Evolutionary conservation across 2,329 filamentous ascomycete genomes (phyloP), one percentile per base, ranked within the genome.

Genomic region (Lecanicillium sp.): DNA sequence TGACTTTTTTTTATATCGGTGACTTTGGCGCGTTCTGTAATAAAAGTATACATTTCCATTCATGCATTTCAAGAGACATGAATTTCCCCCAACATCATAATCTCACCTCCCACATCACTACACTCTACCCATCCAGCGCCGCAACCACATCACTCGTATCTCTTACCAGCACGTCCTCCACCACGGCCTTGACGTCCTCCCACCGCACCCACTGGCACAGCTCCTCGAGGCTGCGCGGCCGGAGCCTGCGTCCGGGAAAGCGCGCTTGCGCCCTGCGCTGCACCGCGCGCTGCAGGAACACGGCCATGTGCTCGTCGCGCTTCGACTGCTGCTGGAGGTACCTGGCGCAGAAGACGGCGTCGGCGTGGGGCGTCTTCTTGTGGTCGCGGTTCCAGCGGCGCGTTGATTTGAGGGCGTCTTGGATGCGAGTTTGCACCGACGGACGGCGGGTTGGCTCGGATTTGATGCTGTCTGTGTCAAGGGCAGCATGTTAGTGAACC

Each of bases 301-400:
- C 56, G 11, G 64, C 65, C 53, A 69, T 56, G 30, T 43, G 41
- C 7, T 61, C 54, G 36, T 68, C 66, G 19, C 66, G 58, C 44
- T 63, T 62, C 2, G 60, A 61, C 47, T 69, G 66, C 46, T 67
- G 63, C 45, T 54, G 59, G 42, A 69, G 59, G 44, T 69, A 69
- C 19, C 55, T 58, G 14, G 52, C 51, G 21, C 56, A 55, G 42
- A 68, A 69, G 9, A 51, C 47, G 14, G 54, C 55, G 26, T 68
- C 79, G n/a, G 51, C 27, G 33, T 60, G 52, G 21, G 33, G 39
- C 2, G 64, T 67, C 5, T 54, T 59, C 45, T 68, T 68, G 55
- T 65, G 63, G 24, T 68, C 65, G 23, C 57, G 57, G 51, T 69
- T 65, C 66, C 66, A 69, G 32, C 66, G 63, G 35, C 63, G 61